Evolutionary conservation across 2,329 filamentous ascomycete species (phyloP), one percentile per base, ranked within the genome.

Genomic region (Aquanectria penicillioides): DNA sequence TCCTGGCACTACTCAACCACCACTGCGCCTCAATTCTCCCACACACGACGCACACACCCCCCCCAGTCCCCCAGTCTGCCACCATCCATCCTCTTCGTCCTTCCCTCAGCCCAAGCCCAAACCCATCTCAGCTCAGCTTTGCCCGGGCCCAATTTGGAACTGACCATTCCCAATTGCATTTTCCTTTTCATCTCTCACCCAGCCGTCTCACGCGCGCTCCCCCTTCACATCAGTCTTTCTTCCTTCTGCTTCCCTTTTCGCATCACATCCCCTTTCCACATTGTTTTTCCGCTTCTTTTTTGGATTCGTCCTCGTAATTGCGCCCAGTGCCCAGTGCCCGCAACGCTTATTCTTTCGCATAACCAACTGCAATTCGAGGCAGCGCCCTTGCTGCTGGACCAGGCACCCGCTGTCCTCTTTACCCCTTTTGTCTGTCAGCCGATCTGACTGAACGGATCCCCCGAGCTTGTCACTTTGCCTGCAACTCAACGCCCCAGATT

Each of bases 361-460:
- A 46, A 41, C 20, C 17, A 34, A 25, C 33, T 17, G 38, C 40
- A 50, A 57, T 50, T 60, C 63, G 56, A 68, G 58, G 33, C 51
- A 56, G 46, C 36, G 37, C 50, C 58, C 64, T 65, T 64, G 63
- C 59, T 60, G 61, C 64, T 67, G 62, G 66, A 59, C 64, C 64
- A 61, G 64, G 57, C 50, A 48, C 56, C 65, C 22, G 23, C 62
- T 64, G 62, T 57, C 59, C 48, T 64, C 65, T 59, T 36, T 36
- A 62, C 52, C 57, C 54, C 57, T 61, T 61, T 59, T 57, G 47
- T 65, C 59, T 26, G 41, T 60, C 57, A 51, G 57, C 46, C 51
- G 46, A 53, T 58, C 55, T 37, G 48, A 58, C 48, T 40, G n/a
- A 53, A 46, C 50, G 29, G 50, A 17, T 43, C 55, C 48, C 31